Conservation (phyloP, 495 filamentous ascomycete genomes). For the Penicillium egyptiacum region DNA sequence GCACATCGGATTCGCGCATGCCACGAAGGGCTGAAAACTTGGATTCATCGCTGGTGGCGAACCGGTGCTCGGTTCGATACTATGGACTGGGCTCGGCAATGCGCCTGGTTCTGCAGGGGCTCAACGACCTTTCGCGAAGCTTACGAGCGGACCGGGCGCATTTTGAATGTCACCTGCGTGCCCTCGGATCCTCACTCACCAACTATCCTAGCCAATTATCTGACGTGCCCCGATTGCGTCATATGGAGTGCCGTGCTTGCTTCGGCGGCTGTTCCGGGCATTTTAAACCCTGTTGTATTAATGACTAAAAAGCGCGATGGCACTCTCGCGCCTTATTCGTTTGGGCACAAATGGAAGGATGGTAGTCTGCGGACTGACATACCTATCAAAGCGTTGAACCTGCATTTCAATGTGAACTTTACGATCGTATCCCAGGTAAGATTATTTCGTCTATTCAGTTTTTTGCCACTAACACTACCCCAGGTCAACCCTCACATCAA, state of each 20-base stretch:
- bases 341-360: slow-evolving; percentile 98
- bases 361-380: slow-evolving; percentile 92
- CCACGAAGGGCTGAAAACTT: slow-evolving; percentile 70
- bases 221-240: slow-evolving; percentile 93
- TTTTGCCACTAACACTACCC: slow-evolving; percentile 13
- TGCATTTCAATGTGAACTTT: slow-evolving; percentile 98
- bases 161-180: slow-evolving; percentile 95
- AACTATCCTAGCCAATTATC: slow-evolving; percentile 87
- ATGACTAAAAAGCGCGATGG: slow-evolving; percentile 89
- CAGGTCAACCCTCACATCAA: slow-evolving; percentile 95
- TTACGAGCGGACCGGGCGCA: slow-evolving; percentile 88
- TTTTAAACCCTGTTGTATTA: slow-evolving; percentile 91
- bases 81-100: slow-evolving; percentile 82
- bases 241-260: slow-evolving; percentile 97
- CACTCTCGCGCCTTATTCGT: slow-evolving; percentile 77
- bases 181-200: slow-evolving; percentile 94
- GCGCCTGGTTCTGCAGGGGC: slow-evolving; percentile 85
- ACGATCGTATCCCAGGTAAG: slow-evolving; percentile 81
- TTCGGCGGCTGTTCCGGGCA: slow-evolving; percentile 93
- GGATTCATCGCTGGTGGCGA: slow-evolving; percentile 81
- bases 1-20: slow-evolving; percentile 84
- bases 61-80: slow-evolving; percentile 94
- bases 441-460: slow-evolving; percentile 1
- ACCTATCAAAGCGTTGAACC: slow-evolving; percentile 86
- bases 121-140: slow-evolving; percentile 93